Conservation (phyloP, 2,329 filamentous ascomycete species). For the Colletotrichum somersetense region DNA sequence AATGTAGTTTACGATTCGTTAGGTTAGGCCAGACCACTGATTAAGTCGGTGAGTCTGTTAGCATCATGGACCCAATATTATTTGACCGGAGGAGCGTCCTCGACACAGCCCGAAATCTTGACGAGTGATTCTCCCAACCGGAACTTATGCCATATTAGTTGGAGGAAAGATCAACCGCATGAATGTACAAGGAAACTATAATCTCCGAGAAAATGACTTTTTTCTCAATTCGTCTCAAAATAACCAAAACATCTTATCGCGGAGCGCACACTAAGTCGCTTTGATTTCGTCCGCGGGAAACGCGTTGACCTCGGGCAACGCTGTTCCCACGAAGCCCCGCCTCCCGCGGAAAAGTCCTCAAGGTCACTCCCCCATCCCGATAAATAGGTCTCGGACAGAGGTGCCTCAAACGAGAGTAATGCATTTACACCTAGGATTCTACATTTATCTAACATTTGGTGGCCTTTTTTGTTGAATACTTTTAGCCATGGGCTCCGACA, state of each 20-base stretch:
- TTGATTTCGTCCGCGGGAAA: slow-evolving; percentile 10
- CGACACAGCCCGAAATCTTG: too few species aligned
- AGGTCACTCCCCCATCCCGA: background rate
- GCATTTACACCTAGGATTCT: background rate
- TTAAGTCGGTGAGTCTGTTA: background rate
- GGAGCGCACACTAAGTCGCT: background rate
- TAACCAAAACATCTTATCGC: background rate
- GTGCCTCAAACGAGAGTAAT: accelerated
- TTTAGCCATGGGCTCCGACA: slow-evolving; percentile 33
- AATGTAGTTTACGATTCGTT: too few species aligned
- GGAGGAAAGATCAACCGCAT: background rate
- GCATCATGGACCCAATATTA: background rate
- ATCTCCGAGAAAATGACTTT: background rate
- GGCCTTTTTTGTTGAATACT: background rate
- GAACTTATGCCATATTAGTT: background rate
- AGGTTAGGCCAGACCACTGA: too few species aligned
- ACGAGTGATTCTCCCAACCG: too few species aligned
- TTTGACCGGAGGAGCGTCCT: background rate
- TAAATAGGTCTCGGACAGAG: slow-evolving; percentile 11
- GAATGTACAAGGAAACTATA: background rate
- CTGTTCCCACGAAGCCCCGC: slow-evolving; percentile 3
- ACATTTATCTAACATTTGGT: background rate
- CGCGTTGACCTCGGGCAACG: slow-evolving; percentile 21
- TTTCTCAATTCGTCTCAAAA: background rate
- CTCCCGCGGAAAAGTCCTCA: slow-evolving; percentile 27